phyloP scores from a whole-genome alignment of 148 eudicot genomes.

The Drosera capensis region DNA sequence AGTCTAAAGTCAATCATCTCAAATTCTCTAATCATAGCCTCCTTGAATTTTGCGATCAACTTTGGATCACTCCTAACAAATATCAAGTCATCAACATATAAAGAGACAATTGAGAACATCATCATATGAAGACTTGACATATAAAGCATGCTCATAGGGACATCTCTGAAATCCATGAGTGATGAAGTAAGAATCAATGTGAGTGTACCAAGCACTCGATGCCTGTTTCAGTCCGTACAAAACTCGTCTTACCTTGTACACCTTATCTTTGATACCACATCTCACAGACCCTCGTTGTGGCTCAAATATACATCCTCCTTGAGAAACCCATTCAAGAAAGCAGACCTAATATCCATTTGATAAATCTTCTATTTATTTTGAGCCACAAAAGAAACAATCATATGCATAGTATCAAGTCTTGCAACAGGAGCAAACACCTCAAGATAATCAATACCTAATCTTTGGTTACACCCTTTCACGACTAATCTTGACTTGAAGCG shows the following conservation, averaged over 20 bases:
- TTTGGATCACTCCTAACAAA: neutral
- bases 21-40: conserved; percentile 3
- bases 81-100: conserved; percentile 9
- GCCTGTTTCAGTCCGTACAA: conserved; percentile 12
- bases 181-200: conserved; percentile 5
- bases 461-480: conserved; percentile 5
- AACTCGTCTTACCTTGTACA: conserved; percentile 3
- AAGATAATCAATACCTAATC: neutral
- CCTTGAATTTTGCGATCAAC: conserved; percentile 2
- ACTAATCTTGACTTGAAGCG: conserved; percentile 5
- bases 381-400: neutral
- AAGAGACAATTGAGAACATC: neutral
- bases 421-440: conserved; percentile 6
- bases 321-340: conserved; percentile 3
- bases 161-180: conserved; percentile 6
- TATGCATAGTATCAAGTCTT: conserved; percentile 1
- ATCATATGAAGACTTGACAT: conserved; percentile 1
- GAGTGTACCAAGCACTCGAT: conserved; percentile 10
- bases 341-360: conserved; percentile 9
- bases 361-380: neutral
- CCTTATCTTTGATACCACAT: conserved; percentile 5
- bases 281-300: conserved; percentile 5
- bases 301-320: conserved; percentile 4
- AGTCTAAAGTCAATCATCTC: conserved; percentile 8
- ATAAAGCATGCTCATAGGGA: conserved; percentile 6